Percentiles rank a stretch among this genome's conserved stretches.
phyloP scores from a whole-genome alignment of 768 basidiomycete genomes.

The Naganishia kalamii region DNA sequence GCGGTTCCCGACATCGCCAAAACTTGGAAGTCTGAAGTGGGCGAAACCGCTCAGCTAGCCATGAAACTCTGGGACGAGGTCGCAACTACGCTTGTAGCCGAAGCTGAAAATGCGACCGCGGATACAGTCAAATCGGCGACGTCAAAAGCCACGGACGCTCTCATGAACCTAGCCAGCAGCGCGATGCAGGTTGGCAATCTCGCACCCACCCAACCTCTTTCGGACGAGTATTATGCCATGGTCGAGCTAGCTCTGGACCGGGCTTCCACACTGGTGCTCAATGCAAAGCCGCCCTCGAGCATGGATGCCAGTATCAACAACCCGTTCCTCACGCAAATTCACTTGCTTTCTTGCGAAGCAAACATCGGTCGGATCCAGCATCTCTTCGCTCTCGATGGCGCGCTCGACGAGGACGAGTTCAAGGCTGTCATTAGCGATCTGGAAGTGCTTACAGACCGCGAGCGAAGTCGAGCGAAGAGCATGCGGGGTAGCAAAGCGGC shows the following conservation, averaged over 20 bases:
- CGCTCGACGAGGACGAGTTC: constrained; percentile 44
- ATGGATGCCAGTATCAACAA: constrained; percentile 33
- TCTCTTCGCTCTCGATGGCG: constrained; percentile 36
- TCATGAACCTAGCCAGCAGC: constrained; percentile 34
- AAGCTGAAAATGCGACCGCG: constrained; percentile 33
- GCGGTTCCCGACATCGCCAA: constrained; percentile 27
- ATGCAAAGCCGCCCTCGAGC: constrained; percentile 31
- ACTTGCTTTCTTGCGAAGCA: constrained; percentile 37
- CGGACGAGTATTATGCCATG: constrained; percentile 38
- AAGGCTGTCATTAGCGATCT: constrained; percentile 39
- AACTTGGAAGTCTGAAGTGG: constrained; percentile 39
- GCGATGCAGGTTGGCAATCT: constrained; percentile 35
- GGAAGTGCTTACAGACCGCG: constrained; percentile 36
- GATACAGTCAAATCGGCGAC: constrained; percentile 27
- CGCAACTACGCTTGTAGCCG: constrained; percentile 27
- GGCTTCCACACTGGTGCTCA: constrained; percentile 41
- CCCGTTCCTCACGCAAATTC: constrained; percentile 40
- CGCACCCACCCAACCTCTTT: constrained; percentile 28
- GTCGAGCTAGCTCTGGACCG: constrained; percentile 44
- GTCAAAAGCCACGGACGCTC: constrained; percentile 35
- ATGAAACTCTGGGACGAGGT: constrained; percentile 38
- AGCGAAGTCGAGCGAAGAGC: constrained; percentile 35
- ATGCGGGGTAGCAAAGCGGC: constrained; percentile 29
- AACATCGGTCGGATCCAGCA: constrained; percentile 38
- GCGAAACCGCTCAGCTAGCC: constrained; percentile 37